Base-by-base conservation (phyloP, 495 filamentous ascomycete genomes). In the Glarea lozoyensis region DNA sequence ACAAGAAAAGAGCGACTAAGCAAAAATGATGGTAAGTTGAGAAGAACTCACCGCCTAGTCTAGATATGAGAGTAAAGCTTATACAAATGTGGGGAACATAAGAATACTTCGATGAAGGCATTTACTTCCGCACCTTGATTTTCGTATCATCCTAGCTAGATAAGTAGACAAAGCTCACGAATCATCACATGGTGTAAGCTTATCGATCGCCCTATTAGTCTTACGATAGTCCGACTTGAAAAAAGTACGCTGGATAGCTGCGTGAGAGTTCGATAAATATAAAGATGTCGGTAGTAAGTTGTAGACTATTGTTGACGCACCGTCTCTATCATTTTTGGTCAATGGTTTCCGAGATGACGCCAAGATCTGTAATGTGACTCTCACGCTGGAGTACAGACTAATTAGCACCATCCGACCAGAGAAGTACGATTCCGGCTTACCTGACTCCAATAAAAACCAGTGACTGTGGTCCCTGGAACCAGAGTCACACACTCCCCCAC, bases 401-500 rank as follows among this genome's bases (percentile, higher is more conserved):
- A 35, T 11, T 39, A 39, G 21, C 20, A 39, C 24, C 18, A 19
- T 38, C 37, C 17, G 24, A 17, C 24, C 24, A 39, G 7, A 22
- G 17, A 11, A 39, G n/a, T 24, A 39, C 18, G 17, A 12, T 39
- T 10, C 24, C 24, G 18, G 24, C 37, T 12, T 39, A 39, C 37
- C 37, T 39, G 37, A 39, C 37, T 39, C 37, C 37, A 39, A 39
- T 39, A 39, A 39, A 39, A 39, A 11, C 37, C 37, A 21, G 21
- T 39, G 24, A 39, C 16, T 3, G 37, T 39, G 3, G 37, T 39
- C 20, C 37, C 37, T 20, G 20, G 37, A 16, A 21, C 20, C 21
- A 39, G 12, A 9, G 24, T 39, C 24, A 39, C 24, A 16, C 18
- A 21, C 21, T 39, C 24, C 24, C 24, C 20, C 20, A 39, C 37